A percentile compares a stretch with the other conserved stretches of the same genome.
These are phyloP conservation scores for Aspergillus sp. DNA, from an alignment of 2,329 filamentous ascomycete species.

Conservation along the genomic window DNA sequence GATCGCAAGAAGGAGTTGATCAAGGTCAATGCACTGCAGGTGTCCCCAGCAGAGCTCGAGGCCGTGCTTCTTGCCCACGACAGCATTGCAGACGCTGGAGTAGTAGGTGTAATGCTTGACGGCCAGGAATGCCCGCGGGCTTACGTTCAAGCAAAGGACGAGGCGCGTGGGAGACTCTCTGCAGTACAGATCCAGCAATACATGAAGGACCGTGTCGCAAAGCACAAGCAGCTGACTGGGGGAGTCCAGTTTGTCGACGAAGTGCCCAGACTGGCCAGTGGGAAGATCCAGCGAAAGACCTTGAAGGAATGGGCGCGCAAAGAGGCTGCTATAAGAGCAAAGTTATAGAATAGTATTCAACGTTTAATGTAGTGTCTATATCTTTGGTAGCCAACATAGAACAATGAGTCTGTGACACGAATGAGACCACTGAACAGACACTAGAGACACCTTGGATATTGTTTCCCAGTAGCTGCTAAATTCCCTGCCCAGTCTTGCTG, in stretches of 20 bases:
- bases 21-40: conserved; percentile 37
- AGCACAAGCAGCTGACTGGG: conserved; percentile 54
- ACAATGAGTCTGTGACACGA: no score
- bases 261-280: conserved; percentile 57
- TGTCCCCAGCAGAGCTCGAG: conserved; percentile 42
- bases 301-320: conserved; percentile 10
- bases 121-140: conserved; percentile 55
- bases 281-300: conserved; percentile 57
- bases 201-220: conserved; percentile 50
- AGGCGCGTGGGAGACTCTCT: conserved; percentile 16
- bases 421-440: no score
- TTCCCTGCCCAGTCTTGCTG: no score
- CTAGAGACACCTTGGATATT: background rate
- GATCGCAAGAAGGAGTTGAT: conserved; percentile 35
- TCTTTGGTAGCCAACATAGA: background rate
- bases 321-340: background rate
- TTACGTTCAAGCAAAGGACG: conserved; percentile 53
- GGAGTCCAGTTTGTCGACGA: conserved; percentile 57
- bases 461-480: background rate
- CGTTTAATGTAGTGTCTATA: background rate
- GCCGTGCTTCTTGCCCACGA: conserved; percentile 35
- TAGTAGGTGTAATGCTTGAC: conserved; percentile 41
- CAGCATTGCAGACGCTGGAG: conserved; percentile 37
- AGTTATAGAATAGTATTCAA: background rate
- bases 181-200: conserved; percentile 25